A percentile compares a stretch with the other conserved stretches of the same genome.
Evolutionary conservation across 345 rosid genomes (phyloP).

Genomic region (Draba incana): DNA sequence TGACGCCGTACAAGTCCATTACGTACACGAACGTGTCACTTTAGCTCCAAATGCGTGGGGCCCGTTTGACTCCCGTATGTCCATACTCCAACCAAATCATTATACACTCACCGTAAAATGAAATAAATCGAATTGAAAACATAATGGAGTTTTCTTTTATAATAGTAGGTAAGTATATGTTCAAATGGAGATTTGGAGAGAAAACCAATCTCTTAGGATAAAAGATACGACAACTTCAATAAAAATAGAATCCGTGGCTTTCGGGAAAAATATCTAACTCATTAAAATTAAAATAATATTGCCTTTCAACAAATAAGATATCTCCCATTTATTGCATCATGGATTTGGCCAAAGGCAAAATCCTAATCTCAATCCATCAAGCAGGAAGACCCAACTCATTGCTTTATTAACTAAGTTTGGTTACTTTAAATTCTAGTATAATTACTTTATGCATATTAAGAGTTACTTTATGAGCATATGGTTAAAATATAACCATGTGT

Average conservation of each 20-base stretch:
- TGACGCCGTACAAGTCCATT: constrained; percentile 36
- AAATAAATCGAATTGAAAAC: neutral
- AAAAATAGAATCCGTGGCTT: no score
- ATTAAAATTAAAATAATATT: neutral
- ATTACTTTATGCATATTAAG: no score
- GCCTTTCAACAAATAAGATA: neutral
- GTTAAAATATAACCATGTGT: no score
- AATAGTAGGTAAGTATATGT: neutral
- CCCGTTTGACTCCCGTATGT: constrained; percentile 6
- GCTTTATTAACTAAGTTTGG: no score
- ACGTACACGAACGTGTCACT: constrained; percentile 34
- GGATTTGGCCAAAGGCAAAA: no score
- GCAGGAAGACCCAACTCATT: no score
- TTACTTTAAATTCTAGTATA: no score
- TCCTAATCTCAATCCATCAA: no score
- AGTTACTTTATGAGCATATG: no score
- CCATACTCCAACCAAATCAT: neutral
- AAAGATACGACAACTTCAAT: no score
- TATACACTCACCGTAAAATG: neutral
- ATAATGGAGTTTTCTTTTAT: no score
- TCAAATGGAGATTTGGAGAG: neutral
- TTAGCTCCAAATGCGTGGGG: constrained; percentile 7
- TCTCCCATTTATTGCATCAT: no score
- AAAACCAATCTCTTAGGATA: neutral
- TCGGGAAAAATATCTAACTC: neutral